Evolutionary conservation across 2,329 filamentous ascomycete species (phyloP).

Genomic region (Colletotrichum sp.): DNA sequence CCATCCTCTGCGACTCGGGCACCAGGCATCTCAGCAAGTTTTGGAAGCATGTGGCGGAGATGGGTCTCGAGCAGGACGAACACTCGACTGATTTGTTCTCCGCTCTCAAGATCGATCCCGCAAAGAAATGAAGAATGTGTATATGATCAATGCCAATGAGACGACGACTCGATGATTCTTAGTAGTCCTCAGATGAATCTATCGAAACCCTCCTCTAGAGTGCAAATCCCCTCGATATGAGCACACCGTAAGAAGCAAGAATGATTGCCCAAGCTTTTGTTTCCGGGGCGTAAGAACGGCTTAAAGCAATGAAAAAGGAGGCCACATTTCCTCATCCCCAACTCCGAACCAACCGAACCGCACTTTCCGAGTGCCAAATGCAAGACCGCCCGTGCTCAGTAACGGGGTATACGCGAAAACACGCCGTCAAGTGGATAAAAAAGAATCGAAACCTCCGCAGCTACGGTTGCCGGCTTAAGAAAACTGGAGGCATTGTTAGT

Average conservation of each 20-base stretch:
- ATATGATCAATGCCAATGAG: neutral
- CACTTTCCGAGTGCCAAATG: conserved; percentile 19
- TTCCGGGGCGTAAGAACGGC: neutral
- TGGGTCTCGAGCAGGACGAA: conserved; percentile 68
- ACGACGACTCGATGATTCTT: neutral
- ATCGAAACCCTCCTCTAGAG: conserved; percentile 18
- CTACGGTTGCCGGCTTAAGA: conserved; percentile 5
- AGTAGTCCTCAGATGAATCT: neutral
- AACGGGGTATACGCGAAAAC: conserved; percentile 21
- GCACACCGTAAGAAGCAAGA: neutral
- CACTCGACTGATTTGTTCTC: conserved; percentile 53
- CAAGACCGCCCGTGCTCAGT: conserved; percentile 19
- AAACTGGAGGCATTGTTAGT: conserved; percentile 23
- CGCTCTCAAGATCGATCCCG: conserved; percentile 49
- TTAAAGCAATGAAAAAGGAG: conserved; percentile 15
- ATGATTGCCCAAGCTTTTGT: neutral
- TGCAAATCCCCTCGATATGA: neutral
- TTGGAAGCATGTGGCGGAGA: conserved; percentile 74
- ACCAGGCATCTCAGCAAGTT: conserved; percentile 84
- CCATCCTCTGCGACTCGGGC: conserved; percentile 85
- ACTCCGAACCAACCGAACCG: conserved; percentile 22
- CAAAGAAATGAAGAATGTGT: neutral
- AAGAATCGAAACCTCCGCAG: neutral
- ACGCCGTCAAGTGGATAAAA: conserved; percentile 11
- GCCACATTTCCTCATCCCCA: conserved; percentile 13